A percentile compares a stretch with the other conserved stretches of the same genome.
phyloP scores from a whole-genome alignment of 768 basidiomycete species.

The Amanita jacksonii region DNA sequence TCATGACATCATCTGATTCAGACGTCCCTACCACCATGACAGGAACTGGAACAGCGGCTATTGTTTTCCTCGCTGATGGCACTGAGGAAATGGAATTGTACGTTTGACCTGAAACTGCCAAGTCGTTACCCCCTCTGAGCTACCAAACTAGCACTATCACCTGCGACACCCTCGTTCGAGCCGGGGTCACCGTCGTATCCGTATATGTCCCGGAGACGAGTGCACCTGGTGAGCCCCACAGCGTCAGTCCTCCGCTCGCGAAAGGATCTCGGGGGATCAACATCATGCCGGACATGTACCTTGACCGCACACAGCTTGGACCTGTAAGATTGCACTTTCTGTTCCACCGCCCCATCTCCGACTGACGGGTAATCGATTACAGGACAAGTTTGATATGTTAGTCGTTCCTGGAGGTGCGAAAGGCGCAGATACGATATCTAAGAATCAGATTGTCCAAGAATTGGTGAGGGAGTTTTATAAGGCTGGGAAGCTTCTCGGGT shows the following conservation, averaged over 20 bases:
- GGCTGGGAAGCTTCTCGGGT: slow-evolving; percentile 53
- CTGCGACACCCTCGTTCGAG: slow-evolving; percentile 77
- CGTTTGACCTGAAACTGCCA: slow-evolving; percentile 13
- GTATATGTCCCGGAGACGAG: slow-evolving; percentile 43
- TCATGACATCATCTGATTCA: too few relatives aligned
- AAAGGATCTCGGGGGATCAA: slow-evolving; percentile 66
- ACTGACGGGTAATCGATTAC: slow-evolving; percentile 2
- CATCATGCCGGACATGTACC: slow-evolving; percentile 56
- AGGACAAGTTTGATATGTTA: slow-evolving; percentile 61
- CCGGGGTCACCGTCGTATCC: slow-evolving; percentile 56
- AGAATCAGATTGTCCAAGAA: slow-evolving; percentile 46
- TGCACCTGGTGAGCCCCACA: slow-evolving; percentile 13
- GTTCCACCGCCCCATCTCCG: too few relatives aligned
- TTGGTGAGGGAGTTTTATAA: slow-evolving; percentile 50
- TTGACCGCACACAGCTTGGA: slow-evolving; percentile 34
- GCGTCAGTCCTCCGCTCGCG: slow-evolving; percentile 35
- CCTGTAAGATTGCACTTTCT: slow-evolving; percentile 32
- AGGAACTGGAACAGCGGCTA: slow-evolving; percentile 44
- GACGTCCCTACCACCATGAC: too few relatives aligned
- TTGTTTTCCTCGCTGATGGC: slow-evolving; percentile 70
- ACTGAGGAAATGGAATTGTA: slow-evolving; percentile 91
- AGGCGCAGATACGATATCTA: slow-evolving; percentile 67
- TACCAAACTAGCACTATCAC: slow-evolving; percentile 58
- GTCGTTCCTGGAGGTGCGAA: slow-evolving; percentile 73
- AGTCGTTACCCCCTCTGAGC: neutral